Percentiles rank a stretch among this genome's conserved stretches.
Conservation (phyloP, 2,329 filamentous ascomycete species). For the Aspergillus thermomutatus region DNA sequence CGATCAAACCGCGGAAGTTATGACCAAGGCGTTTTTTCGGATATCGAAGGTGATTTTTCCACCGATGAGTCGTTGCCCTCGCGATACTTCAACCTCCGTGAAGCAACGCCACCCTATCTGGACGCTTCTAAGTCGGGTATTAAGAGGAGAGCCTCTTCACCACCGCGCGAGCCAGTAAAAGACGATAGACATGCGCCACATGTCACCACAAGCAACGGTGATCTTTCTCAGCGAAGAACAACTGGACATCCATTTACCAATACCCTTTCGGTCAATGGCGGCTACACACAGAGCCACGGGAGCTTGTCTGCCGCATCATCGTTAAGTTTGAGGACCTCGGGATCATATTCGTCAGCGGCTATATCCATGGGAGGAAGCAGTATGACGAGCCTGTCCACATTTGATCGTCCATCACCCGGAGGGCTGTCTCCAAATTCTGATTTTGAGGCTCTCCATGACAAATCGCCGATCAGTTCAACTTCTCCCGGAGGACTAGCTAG, state of each 20-base stretch:
- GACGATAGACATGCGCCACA: constrained; percentile 36
- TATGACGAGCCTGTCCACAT: constrained; percentile 62
- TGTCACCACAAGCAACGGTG: constrained; percentile 42
- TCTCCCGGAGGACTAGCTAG: constrained; percentile 44
- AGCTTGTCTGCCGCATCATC: constrained; percentile 67
- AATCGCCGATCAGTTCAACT: constrained; percentile 47
- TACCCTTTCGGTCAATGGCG: constrained; percentile 52
- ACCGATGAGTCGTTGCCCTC: constrained; percentile 37
- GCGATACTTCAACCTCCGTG: constrained; percentile 37
- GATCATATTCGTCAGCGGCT: constrained; percentile 61
- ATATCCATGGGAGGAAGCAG: constrained; percentile 61
- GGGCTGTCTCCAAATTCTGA: constrained; percentile 58
- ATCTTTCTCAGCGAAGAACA: constrained; percentile 54
- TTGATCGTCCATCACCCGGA: constrained; percentile 59
- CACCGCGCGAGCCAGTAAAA: constrained; percentile 52
- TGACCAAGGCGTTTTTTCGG: constrained; percentile 57
- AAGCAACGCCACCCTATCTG: constrained; percentile 36
- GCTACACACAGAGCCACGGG: constrained; percentile 56
- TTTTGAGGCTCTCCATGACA: constrained; percentile 51
- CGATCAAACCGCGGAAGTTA: constrained; percentile 60
- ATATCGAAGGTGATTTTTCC: constrained; percentile 42
- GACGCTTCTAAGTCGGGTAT: constrained; percentile 51
- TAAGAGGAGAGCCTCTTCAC: constrained; percentile 63
- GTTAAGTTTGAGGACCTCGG: constrained; percentile 53
- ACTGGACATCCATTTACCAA: constrained; percentile 53